phyloP scores from a whole-genome alignment of 2,329 filamentous ascomycete species.

The Diaporthe sp. region DNA sequence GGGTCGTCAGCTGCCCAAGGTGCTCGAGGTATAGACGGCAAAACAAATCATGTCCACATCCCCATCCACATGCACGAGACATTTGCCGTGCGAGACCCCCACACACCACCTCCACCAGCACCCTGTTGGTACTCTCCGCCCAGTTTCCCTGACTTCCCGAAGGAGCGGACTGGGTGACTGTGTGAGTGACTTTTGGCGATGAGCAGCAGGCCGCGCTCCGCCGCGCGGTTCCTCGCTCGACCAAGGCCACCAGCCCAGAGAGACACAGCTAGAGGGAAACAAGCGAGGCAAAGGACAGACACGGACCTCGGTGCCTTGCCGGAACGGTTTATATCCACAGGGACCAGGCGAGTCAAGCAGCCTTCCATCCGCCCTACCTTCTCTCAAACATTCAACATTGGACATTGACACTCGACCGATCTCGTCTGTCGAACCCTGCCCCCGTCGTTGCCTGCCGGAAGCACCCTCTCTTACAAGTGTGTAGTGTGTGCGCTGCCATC shows the following conservation, averaged over 20 bases:
- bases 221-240: background rate
- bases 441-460: slow-evolving; percentile 18
- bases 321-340: slow-evolving; percentile 16
- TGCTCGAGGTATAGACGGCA: slow-evolving; percentile 13
- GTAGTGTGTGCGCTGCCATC: background rate
- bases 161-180: background rate
- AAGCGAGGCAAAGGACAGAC: background rate
- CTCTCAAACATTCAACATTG: background rate
- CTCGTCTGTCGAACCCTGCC: background rate
- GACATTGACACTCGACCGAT: slow-evolving; percentile 2
- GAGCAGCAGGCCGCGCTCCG: slow-evolving; percentile 6
- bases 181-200: background rate
- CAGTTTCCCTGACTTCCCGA: background rate
- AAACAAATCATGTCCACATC: slow-evolving; percentile 6
- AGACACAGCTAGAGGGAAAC: background rate
- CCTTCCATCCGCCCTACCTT: slow-evolving; percentile 23
- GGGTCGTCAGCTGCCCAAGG: slow-evolving; percentile 15
- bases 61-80: slow-evolving; percentile 24
- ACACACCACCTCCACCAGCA: slow-evolving; percentile 14
- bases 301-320: background rate
- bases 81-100: slow-evolving; percentile 28
- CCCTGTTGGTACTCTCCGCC: background rate
- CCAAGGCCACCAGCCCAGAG: background rate
- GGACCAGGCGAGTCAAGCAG: slow-evolving; percentile 27
- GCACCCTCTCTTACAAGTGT: slow-evolving; percentile 11